Evolutionary conservation across 2,329 filamentous ascomycete species (phyloP).

Genomic region (Hypoxylon sp.): DNA sequence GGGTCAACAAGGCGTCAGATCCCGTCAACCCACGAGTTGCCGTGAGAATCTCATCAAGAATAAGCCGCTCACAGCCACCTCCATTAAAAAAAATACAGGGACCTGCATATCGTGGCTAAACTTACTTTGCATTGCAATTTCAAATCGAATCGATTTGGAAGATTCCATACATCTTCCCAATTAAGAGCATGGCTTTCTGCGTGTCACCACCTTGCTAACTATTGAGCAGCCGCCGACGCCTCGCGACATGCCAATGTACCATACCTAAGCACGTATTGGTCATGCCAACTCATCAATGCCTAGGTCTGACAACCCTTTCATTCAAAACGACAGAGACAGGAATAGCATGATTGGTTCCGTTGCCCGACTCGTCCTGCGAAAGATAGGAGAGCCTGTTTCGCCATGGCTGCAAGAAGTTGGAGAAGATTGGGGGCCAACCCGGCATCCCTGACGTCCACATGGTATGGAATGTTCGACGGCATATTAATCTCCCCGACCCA

Average conservation of each 20-base stretch:
- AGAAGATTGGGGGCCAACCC: slow-evolving; percentile 46
- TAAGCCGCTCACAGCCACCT: slow-evolving; percentile 47
- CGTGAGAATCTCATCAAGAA: slow-evolving; percentile 15
- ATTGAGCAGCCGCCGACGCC: slow-evolving; percentile 9
- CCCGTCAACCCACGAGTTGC: slow-evolving; percentile 9
- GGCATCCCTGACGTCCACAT: slow-evolving; percentile 44
- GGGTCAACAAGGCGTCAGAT: slow-evolving; percentile 22
- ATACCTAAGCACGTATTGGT: slow-evolving; percentile 14
- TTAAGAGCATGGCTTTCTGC: slow-evolving; percentile 26
- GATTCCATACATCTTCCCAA: slow-evolving; percentile 31
- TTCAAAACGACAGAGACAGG: slow-evolving; percentile 27
- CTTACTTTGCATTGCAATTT: slow-evolving; percentile 3
- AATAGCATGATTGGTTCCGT: slow-evolving; percentile 34
- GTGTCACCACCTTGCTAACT: slow-evolving; percentile 14
- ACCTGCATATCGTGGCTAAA: slow-evolving; percentile 44
- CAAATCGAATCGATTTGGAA: slow-evolving; percentile 26
- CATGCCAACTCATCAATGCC: slow-evolving; percentile 32
- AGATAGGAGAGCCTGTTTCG: slow-evolving; percentile 47
- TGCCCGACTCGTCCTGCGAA: slow-evolving; percentile 36
- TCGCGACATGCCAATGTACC: slow-evolving; percentile 15
- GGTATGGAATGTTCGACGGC: slow-evolving; percentile 45
- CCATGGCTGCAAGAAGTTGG: slow-evolving; percentile 37
- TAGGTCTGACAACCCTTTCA: slow-evolving; percentile 30
- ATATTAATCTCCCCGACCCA: slow-evolving; percentile 52
- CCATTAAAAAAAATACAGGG: slow-evolving; percentile 36